Conservation (phyloP, 1,284 basidiomycete species). For the Termitomyces sp. region DNA sequence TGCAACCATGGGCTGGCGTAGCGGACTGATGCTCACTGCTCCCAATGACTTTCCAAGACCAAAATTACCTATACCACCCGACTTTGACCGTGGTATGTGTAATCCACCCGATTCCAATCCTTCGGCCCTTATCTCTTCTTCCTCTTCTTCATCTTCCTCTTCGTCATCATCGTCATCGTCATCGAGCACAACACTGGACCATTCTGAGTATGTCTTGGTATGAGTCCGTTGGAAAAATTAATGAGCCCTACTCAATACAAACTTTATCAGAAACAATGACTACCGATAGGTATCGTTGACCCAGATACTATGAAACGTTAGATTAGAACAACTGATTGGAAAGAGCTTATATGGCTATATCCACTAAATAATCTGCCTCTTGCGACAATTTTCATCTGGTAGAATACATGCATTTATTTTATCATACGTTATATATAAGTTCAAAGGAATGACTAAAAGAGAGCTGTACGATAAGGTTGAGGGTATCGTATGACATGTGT, state of each 20-base stretch:
- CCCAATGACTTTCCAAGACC: conserved; percentile 62
- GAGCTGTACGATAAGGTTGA: conserved; percentile 9
- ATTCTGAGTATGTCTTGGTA: too few relatives aligned
- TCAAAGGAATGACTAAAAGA: conserved; percentile 4
- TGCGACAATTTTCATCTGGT: neutral
- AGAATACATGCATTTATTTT: neutral
- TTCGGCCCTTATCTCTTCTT: conserved; percentile 4
- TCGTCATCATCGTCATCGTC: conserved; percentile 61
- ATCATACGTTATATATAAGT: neutral
- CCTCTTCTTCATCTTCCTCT: conserved; percentile 34
- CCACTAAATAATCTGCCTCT: conserved; percentile 12
- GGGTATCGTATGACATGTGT: conserved; percentile 19
- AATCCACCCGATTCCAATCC: conserved; percentile 15
- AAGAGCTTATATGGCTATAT: conserved; percentile 16
- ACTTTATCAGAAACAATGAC: too few relatives aligned
- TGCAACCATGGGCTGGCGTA: conserved; percentile 8
- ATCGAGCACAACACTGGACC: conserved; percentile 69
- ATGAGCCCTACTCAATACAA: too few relatives aligned
- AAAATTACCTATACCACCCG: conserved; percentile 32
- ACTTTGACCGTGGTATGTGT: conserved; percentile 28
- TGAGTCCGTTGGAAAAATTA: too few relatives aligned
- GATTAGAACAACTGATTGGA: too few relatives aligned
- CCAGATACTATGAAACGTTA: too few relatives aligned
- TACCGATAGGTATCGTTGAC: too few relatives aligned
- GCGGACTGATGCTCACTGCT: conserved; percentile 76